Conservation (phyloP, 2,329 filamentous ascomycete genomes). For the Aspergillus candidus region DNA sequence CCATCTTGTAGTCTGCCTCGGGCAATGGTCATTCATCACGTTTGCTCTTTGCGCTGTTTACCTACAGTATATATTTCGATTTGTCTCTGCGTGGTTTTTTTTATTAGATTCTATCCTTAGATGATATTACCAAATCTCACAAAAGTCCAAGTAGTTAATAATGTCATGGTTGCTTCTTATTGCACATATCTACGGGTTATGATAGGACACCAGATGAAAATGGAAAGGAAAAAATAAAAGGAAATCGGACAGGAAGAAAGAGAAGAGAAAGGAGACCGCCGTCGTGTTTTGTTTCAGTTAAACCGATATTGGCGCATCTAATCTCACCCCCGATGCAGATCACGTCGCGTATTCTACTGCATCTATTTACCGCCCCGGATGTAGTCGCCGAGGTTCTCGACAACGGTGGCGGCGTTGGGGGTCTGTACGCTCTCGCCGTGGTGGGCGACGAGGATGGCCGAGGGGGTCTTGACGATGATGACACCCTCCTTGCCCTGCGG, state of each 20-base stretch:
- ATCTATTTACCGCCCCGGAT: conserved; percentile 57
- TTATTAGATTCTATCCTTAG: too few species aligned
- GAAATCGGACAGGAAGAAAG: background rate
- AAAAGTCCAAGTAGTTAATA: too few species aligned
- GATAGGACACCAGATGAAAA: conserved; percentile 6
- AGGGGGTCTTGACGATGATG: conserved; percentile 75
- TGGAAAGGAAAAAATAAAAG: background rate
- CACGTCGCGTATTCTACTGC: conserved; percentile 15
- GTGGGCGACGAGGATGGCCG: conserved; percentile 83
- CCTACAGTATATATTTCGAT: too few species aligned
- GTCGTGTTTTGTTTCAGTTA: conserved; percentile 8
- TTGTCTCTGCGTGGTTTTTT: too few species aligned
- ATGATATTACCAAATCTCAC: too few species aligned
- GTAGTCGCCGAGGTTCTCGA: conserved; percentile 83
- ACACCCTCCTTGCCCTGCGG: conserved; percentile 70
- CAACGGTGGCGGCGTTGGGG: conserved; percentile 68
- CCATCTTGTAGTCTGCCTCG: too few species aligned
- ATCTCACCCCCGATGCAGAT: conserved; percentile 7
- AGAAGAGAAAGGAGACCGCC: conserved; percentile 6
- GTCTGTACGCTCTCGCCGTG: conserved; percentile 70
- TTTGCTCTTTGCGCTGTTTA: too few species aligned
- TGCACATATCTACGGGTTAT: conserved; percentile 18
- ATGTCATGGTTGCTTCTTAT: conserved; percentile 2
- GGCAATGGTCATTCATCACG: too few species aligned
- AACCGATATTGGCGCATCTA: conserved; percentile 9